Conservation (phyloP, 805 yeast genomes). For the Groenewaldozyma tartarivorans region DNA sequence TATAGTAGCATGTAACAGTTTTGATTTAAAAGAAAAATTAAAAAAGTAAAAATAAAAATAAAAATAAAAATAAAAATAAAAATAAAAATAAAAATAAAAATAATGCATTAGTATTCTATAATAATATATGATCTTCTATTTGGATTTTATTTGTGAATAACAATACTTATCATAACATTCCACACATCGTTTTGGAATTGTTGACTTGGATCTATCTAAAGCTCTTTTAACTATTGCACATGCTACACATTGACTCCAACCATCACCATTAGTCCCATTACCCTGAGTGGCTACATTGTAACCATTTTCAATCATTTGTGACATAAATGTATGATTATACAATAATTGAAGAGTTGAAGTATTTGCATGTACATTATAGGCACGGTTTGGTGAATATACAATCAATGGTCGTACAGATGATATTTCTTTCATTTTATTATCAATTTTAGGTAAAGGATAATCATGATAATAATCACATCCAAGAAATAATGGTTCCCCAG, state of each 20-base stretch:
- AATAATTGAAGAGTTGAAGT: constrained; percentile 61
- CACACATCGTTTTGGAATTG: constrained; percentile 61
- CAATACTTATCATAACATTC: constrained; percentile 66
- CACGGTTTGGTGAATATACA: constrained; percentile 69
- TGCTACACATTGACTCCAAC: constrained; percentile 69
- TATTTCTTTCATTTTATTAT: too few species aligned
- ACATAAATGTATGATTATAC: constrained; percentile 50
- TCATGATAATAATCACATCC: constrained; percentile 47
- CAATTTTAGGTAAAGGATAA: constrained; percentile 40
- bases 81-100: too few species aligned
- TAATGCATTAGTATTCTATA: too few species aligned
- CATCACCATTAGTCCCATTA: constrained; percentile 54
- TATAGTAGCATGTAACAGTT: too few species aligned
- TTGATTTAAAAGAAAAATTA: too few species aligned
- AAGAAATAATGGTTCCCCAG: constrained; percentile 53
- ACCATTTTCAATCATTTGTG: constrained; percentile 61
- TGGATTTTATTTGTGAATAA: too few species aligned
- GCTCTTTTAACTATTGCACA: constrained; percentile 81
- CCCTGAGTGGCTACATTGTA: constrained; percentile 61
- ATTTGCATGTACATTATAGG: constrained; percentile 55
- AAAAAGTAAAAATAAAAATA: too few species aligned
- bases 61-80: too few species aligned
- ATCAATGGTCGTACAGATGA: constrained; percentile 52
- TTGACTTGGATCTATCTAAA: constrained; percentile 55
- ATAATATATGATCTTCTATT: too few species aligned